Evolutionary conservation across 116 monocot genomes (phyloP).

Genomic region (Trichopus zeylanicus): DNA sequence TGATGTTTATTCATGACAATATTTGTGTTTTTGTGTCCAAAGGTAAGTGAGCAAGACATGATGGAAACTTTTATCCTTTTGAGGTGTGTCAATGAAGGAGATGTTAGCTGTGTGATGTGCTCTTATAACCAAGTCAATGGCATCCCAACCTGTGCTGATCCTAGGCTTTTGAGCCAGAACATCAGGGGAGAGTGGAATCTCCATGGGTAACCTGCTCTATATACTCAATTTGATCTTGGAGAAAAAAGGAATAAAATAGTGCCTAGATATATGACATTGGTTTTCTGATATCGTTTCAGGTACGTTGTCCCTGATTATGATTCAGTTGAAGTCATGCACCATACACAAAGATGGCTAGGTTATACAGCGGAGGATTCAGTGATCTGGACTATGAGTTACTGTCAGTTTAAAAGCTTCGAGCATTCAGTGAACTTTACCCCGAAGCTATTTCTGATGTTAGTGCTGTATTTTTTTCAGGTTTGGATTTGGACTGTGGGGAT

Average conservation of each 20-base stretch:
- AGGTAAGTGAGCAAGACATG: slow-evolving; percentile 50
- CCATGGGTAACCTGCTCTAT: slow-evolving; percentile 5
- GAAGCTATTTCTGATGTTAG: background rate
- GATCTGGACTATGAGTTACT: background rate
- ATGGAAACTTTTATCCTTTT: slow-evolving; percentile 39
- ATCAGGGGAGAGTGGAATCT: slow-evolving; percentile 25
- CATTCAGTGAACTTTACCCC: background rate
- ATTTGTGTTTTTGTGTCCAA: background rate
- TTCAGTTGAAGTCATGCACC: background rate
- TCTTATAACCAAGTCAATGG: slow-evolving; percentile 59
- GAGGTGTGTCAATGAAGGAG: slow-evolving; percentile 43
- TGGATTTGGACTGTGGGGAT: slow-evolving; percentile 16
- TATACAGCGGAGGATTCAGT: background rate
- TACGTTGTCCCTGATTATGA: slow-evolving; percentile 5
- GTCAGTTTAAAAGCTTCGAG: background rate
- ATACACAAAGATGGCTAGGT: background rate
- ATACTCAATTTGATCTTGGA: too few species aligned
- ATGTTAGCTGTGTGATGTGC: slow-evolving; percentile 43
- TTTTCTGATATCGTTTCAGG: background rate
- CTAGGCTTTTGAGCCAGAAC: slow-evolving; percentile 21
- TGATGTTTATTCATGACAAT: background rate
- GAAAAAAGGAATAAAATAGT: background rate
- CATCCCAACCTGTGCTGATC: slow-evolving; percentile 35
- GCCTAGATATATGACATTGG: background rate
- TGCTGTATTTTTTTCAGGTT: background rate